Evolutionary conservation across 2,329 filamentous ascomycete genomes (phyloP), one percentile per base, ranked within the genome.

Genomic region (Diaporthe australafricana): DNA sequence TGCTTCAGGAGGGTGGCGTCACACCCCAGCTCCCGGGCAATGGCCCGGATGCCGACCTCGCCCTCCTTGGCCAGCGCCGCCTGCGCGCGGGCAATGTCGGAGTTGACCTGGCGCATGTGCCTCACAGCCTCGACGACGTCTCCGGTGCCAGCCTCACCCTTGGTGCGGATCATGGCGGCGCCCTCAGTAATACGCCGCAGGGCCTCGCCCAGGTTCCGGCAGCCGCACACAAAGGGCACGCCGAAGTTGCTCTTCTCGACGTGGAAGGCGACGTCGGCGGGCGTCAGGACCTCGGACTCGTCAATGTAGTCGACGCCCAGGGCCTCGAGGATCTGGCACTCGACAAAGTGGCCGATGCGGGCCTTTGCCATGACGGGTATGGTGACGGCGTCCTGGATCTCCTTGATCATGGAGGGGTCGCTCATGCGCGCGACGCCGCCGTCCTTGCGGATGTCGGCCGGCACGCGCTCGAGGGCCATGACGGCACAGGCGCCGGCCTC

Each of bases 331-430:
- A 99, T 97, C 92, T 96, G 96, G 86, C 95, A 98, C 87, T 99
- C 96, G 78, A 98, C 96, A 77, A 98, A 95, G 86, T 99, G 96
- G 47, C 96, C 96, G 81, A 98, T 99, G 80, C 96, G 91, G 30
- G 96, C 96, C 87, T 99, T 99, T 75, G 96, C 96, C 96, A 99
- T 98, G 83, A 99, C 96, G 77, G 96, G 96, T 78, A 98, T 98
- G 68, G 96, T 98, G 57, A 98, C 96, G 50, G 95, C 92, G 3
- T 88, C 90, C 91, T 98, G 97, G 82, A 99, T 98, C 83, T 95
- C 94, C 84, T 93, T 93, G 88, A 98, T 98, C 90, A 98, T 94
- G 78, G 89, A 86, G 2, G 96, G 96, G 85, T 98, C 96, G 2
- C 93, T 96, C 96, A 99, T 99, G 83, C 96, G 93, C 16, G 95